phyloP scores from a whole-genome alignment of 1,139 yeast species.

The Diutina neorugosa region DNA sequence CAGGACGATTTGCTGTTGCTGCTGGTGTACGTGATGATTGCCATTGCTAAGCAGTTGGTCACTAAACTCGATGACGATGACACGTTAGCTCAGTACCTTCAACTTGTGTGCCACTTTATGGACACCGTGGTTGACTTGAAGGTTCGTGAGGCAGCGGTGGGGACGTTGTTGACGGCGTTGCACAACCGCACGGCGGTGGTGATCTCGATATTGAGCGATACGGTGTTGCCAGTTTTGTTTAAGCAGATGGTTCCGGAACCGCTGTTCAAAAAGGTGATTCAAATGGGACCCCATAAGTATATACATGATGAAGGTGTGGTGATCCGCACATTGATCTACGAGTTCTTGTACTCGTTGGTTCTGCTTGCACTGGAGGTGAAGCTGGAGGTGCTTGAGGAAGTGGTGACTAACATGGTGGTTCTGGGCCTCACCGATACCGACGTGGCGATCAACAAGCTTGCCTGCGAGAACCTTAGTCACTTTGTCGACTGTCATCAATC shows the following conservation, averaged over 20 bases:
- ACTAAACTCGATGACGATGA: neutral
- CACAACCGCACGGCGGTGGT: slow-evolving; percentile 23
- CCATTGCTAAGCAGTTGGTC: neutral
- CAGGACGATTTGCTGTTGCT: neutral
- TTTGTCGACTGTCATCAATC: neutral
- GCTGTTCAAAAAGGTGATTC: slow-evolving; percentile 51
- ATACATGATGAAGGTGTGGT: slow-evolving; percentile 72
- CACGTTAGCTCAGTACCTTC: neutral
- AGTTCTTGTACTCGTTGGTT: slow-evolving; percentile 42
- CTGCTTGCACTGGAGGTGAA: neutral
- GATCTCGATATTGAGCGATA: slow-evolving; percentile 6
- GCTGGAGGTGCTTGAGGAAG: neutral
- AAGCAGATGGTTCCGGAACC: slow-evolving; percentile 45
- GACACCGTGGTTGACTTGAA: slow-evolving; percentile 18
- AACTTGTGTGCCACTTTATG: neutral
- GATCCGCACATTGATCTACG: slow-evolving; percentile 63
- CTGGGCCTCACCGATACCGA: neutral
- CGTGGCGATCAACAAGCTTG: neutral
- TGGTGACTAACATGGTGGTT: neutral
- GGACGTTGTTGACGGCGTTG: slow-evolving; percentile 47
- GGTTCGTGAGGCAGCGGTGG: slow-evolving; percentile 45
- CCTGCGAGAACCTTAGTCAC: neutral
- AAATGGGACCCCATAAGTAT: slow-evolving; percentile 84
- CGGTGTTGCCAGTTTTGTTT: slow-evolving; percentile 34
- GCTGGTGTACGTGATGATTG: neutral